A percentile compares a stretch with the other conserved stretches of the same genome.
Conservation (phyloP, 176 grass and related monocot genomes). For the Bolboschoenus planiculmis region DNA sequence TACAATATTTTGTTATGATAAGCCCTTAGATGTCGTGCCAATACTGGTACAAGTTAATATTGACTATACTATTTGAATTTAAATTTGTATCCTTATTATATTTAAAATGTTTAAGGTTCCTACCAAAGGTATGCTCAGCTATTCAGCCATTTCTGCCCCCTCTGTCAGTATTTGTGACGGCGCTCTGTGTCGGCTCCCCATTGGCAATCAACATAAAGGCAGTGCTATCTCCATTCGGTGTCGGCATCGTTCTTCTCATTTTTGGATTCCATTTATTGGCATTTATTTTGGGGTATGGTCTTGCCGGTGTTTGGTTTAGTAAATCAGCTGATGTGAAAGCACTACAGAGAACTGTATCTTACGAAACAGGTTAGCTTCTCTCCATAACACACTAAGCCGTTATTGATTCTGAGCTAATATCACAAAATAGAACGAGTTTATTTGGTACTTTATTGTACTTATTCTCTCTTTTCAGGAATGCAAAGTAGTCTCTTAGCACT, state of each 20-base stretch:
- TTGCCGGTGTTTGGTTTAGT: conserved; percentile 62
- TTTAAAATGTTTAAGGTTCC: conserved; percentile 44
- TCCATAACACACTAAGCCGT: neutral
- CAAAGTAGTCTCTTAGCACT: conserved; percentile 99
- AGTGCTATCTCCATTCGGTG: conserved; percentile 69
- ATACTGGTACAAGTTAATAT: neutral
- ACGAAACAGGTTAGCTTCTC: conserved; percentile 60
- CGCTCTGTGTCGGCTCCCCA: conserved; percentile 90
- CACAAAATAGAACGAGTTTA: neutral
- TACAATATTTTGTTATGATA: neutral
- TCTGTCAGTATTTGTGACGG: conserved; percentile 85
- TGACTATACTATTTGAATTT: neutral
- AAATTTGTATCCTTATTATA: too few relatives aligned
- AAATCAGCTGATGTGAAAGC: conserved; percentile 68
- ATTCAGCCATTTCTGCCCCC: conserved; percentile 96
- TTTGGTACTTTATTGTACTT: conserved; percentile 13
- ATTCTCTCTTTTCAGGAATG: conserved; percentile 59
- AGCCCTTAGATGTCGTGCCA: neutral
- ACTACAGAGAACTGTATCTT: conserved; percentile 88
- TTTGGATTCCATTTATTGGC: conserved; percentile 67
- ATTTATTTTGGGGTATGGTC: conserved; percentile 71
- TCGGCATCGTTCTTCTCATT: conserved; percentile 70
- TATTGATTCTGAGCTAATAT: neutral
- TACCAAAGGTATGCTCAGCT: conserved; percentile 64
- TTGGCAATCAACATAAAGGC: conserved; percentile 92